Evolutionary conservation across 202 grass and related monocot genomes (phyloP), one percentile per base, ranked within the genome.

Genomic region (Zoysia matrella): DNA sequence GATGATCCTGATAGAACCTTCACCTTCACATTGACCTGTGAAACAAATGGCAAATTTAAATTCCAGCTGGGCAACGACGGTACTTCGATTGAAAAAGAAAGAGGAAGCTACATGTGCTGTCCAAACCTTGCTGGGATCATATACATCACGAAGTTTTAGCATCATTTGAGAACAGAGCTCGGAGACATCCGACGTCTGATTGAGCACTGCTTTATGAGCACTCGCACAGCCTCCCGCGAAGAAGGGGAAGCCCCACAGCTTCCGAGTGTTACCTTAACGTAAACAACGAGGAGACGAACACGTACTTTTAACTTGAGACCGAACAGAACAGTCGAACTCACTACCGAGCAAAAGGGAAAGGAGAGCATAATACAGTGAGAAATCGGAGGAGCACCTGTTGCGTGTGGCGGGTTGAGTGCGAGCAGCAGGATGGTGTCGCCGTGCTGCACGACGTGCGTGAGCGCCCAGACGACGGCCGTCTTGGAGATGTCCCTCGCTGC

Each of bases 361-460:
- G 30, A 36, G 30, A 36, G 30, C 30, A 36, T 36, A 36, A 36
- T 36, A 36, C 30, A 36, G 30, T 36, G 30, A 36, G 30, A 36
- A 36, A 36, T 36, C 30, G 30, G 30, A 36, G 30, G 30, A 36
- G 30, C 45, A 46, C 96, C 96, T 16, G 91, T 79, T 80, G 43
- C 78, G 0, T 74, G 92, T 22, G 91, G 63, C 72, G 91, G 87
- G 73, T 90, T 90, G 76, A 95, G 55, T 40, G 87, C 96, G 50
- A 99, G 86, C 73, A 93, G 77, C 69, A 90, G 78, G 70, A 99
- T 88, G 78, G 62, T 85, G 84, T 93, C 92, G 48, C 89, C 93
- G 60, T 82, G 93, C 62, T 91, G 91, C 85, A 93, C 96, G 60
- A 99, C 93, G 83, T 99, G 91, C 11, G 89, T 90, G 40, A 98